phyloP scores from a whole-genome alignment of 2,329 filamentous ascomycete genomes.

The Colletotrichum tropicicola region DNA sequence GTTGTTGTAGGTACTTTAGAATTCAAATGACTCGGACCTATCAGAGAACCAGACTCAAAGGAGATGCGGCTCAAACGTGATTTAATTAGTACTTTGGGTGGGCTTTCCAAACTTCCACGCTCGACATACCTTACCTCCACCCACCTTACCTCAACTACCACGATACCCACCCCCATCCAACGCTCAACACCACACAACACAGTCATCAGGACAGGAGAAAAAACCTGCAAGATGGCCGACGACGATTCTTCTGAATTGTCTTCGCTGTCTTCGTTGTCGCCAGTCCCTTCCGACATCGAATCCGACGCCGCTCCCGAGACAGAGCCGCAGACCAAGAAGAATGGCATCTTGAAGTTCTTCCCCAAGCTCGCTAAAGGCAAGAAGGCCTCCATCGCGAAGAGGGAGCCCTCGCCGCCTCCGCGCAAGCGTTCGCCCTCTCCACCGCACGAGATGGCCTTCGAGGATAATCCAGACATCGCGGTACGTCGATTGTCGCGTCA shows the following conservation, averaged over 20 bases:
- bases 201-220: conserved; percentile 1
- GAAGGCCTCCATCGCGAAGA: conserved; percentile 51
- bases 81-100: conserved; percentile 29
- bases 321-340: conserved; percentile 50
- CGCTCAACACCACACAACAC: not conserved
- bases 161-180: conserved; percentile 34
- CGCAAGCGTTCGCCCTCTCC: conserved; percentile 88
- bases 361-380: conserved; percentile 61
- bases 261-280: conserved; percentile 60
- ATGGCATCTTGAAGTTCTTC: conserved; percentile 75
- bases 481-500: conserved; percentile 70
- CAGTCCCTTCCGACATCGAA: conserved; percentile 54
- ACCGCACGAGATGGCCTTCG: conserved; percentile 87
- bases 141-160: conserved; percentile 36
- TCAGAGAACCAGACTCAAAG: conserved; percentile 26
- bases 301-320: conserved; percentile 64
- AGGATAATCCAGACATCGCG: conserved; percentile 91
- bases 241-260: conserved; percentile 73
- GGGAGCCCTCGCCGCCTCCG: conserved; percentile 70
- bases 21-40: conserved; percentile 32
- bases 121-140: conserved; percentile 30
- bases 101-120: conserved; percentile 27
- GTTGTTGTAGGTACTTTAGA: conserved; percentile 19
- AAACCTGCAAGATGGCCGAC: conserved; percentile 60
- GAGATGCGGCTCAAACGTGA: conserved; percentile 31